Base-by-base conservation (phyloP, 139 green algal species). In the Chlorella sp. region DNA sequence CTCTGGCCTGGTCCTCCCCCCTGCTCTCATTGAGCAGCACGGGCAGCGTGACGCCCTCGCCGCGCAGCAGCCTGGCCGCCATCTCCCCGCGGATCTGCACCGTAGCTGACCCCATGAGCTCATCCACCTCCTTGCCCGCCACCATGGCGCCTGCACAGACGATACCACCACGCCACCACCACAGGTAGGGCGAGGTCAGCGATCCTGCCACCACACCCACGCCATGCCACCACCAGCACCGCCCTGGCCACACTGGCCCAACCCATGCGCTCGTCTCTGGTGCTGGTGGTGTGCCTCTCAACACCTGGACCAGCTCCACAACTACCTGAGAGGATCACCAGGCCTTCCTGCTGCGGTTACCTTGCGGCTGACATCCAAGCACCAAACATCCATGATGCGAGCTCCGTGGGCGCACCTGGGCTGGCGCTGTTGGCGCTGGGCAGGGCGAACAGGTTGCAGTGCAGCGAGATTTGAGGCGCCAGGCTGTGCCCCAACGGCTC, bases 41-140 rank as follows among this genome's bases (percentile, higher is more conserved):
- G 0, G 75, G 64, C 59, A 73, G 14, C 3, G 75, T 76, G 31
- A 74, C 59, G 31, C 70, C 63, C 75, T 85, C 75, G 5, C 80
- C 80, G 3, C 70, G 63, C 32, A 82, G 42, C 72, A 85, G 73
- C 22, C 80, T 72, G 17, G 67, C 64, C 20, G 69, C 69, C 26
- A 67, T 23, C 26, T 82, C 72, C 10, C 71, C 42, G 24, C 60
- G 55, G 3, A 74, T 35, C 62, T 73, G 31, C 0, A 78, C 1
- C 0, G 32, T 66, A 29, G 67, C 36, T 24, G 36, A 14, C 17
- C 72, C 72, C 27, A 78, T 61, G 23, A 82, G 61, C 33, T 78
- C 77, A 50, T 82, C 77, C 17, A 78, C 36, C 30, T 78, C 72
- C 0, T 74, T 31, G 14, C 72, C 72, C 3, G 59, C 71, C 33